These are phyloP conservation scores for Eimeria tenella DNA, from an alignment of 169 alveolate species.

Conservation along the genomic window DNA sequence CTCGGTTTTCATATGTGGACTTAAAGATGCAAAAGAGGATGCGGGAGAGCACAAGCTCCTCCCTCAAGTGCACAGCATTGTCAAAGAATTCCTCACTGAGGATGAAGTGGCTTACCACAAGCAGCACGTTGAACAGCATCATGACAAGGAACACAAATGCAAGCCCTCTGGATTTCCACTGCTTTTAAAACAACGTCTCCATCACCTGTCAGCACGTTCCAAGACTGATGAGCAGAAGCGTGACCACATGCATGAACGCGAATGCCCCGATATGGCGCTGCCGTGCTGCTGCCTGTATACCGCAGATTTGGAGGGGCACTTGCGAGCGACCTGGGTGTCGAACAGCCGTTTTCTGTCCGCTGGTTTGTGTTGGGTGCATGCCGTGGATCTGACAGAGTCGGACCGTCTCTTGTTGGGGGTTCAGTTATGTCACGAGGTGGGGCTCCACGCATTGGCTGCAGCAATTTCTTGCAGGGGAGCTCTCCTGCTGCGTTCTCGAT, in stretches of 20 bases:
- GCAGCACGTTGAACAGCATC: background rate
- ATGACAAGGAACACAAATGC: conserved; percentile 33
- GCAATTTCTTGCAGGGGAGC: conserved; percentile 64
- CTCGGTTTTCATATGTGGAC: conserved; percentile 59
- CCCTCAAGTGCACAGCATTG: conserved; percentile 60
- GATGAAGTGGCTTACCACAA: conserved; percentile 40
- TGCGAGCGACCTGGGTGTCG: conserved; percentile 40
- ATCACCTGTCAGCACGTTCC: background rate
- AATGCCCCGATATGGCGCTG: background rate
- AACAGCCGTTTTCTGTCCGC: conserved; percentile 57
- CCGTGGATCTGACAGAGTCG: conserved; percentile 33
- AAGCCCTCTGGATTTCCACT: conserved; percentile 55
- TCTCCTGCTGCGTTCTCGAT: conserved; percentile 34
- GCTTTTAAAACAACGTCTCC: conserved; percentile 19
- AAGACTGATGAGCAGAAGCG: conserved; percentile 1
- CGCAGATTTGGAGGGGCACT: conserved; percentile 61
- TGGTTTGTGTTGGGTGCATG: conserved; percentile 59
- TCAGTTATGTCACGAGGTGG: conserved; percentile 68
- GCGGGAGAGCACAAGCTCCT: conserved; percentile 61
- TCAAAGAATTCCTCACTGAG: conserved; percentile 38
- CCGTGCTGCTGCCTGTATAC: conserved; percentile 45
- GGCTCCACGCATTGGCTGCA: conserved; percentile 65
- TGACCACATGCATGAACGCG: background rate
- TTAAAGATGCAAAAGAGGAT: conserved; percentile 5
- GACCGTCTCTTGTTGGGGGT: conserved; percentile 66